Base-by-base conservation (phyloP, 305 asterid species). In the Euphrasia arctica region DNA sequence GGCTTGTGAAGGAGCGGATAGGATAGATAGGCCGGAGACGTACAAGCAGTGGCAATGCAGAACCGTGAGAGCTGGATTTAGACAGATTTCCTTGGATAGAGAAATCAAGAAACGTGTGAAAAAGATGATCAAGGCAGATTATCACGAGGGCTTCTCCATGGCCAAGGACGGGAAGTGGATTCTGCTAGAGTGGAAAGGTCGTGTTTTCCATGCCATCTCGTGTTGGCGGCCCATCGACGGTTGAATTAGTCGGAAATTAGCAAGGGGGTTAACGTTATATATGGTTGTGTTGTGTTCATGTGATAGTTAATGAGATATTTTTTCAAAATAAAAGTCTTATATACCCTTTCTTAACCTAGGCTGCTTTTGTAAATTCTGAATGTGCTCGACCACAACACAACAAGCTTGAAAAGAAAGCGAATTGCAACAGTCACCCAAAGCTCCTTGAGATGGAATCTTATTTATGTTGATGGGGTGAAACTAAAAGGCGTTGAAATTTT, bases 1-100 rank as follows among this genome's bases (percentile, higher is more conserved):
- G 3, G 84, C 86, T 9, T 83, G 89, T n/a, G 86, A 83, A 28
- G 86, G 89, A 41, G 69, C 71, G 13, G 84, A 78, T 78, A 72
- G 89, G 74, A 29, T 80, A 1, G 82, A 80, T 9, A 64, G 89
- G 67, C 84, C 89, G 0, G 89, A 83, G 76, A 76, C 86, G 5
- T 80, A 80, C 65, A 83, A 77, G 72, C 86, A 80, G 70, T 78
- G 86, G 81, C 81, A 78, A 4, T 75, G 4, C 13, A 63, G 86
- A 41, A 68, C 58, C 9, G 28, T 25, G 50, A 67, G 86, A 55
- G 89, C 55, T 13, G 55, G 27, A 7, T 50, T 50, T 9, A 50
- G 55, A 13, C 55, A 50, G 11, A 5, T 50, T 1, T 1, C 55
- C 0, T 4, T 50, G 9, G 55, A 50, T 50, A 18, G 6, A 18